These are phyloP conservation scores for Apiotrichum akiyoshidainum DNA, from an alignment of 1,284 basidiomycete genomes.

Conservation along the genomic window DNA sequence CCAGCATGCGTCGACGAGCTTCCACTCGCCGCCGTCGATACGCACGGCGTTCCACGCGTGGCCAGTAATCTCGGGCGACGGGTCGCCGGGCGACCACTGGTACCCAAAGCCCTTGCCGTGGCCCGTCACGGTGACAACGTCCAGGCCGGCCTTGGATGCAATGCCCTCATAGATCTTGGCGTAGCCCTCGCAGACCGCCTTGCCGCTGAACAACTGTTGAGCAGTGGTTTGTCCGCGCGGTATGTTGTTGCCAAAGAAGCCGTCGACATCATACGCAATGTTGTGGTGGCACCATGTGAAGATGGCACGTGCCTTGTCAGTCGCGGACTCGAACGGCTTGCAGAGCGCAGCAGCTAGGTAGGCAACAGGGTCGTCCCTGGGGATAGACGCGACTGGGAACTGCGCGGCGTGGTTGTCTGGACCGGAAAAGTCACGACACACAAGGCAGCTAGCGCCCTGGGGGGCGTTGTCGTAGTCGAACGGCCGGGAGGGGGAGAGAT, in stretches of 20 bases:
- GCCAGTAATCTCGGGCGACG: not conserved
- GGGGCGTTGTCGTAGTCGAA: constrained; percentile 1
- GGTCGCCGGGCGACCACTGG: not conserved
- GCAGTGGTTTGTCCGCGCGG: constrained; percentile 5
- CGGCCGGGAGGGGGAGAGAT: not conserved
- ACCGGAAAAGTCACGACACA: constrained; percentile 16
- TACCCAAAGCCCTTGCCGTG: constrained; percentile 18
- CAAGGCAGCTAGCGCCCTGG: constrained; percentile 2
- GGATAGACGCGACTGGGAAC: constrained; percentile 8
- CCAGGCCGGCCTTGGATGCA: constrained; percentile 7
- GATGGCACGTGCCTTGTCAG: constrained; percentile 20
- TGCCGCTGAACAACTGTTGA: constrained; percentile 12
- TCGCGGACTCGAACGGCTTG: constrained; percentile 4
- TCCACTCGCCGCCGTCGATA: constrained; percentile 17
- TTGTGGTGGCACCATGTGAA: constrained; percentile 24
- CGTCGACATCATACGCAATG: constrained; percentile 15
- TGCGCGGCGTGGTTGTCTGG: constrained; percentile 12
- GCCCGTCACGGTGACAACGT: constrained; percentile 2
- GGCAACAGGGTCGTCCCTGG: constrained; percentile 1
- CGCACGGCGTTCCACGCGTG: constrained; percentile 21
- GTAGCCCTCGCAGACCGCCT: constrained; percentile 19
- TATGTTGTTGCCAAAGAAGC: constrained; percentile 10
- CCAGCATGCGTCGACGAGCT: constrained; percentile 22
- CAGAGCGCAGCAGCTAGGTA: constrained; percentile 14
- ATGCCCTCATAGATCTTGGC: constrained; percentile 10